Percentiles rank a stretch among this genome's conserved stretches.
Conservation (phyloP, 2,329 filamentous ascomycete species). For the Sporothrix schenckii region DNA sequence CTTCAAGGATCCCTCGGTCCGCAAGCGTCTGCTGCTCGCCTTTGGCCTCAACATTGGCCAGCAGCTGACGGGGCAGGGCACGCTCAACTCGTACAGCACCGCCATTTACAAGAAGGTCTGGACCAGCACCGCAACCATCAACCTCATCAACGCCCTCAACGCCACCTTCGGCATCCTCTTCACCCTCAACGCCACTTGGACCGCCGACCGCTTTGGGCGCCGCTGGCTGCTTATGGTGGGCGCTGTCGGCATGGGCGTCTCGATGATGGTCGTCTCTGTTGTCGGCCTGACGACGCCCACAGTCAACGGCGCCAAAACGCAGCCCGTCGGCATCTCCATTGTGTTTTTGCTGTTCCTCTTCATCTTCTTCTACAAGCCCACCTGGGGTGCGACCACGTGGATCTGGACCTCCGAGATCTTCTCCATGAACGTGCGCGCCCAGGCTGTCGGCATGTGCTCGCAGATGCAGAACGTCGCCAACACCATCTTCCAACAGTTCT, state of each 20-base stretch:
- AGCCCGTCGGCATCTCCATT: constrained; percentile 64
- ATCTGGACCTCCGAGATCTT: constrained; percentile 70
- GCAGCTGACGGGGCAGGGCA: constrained; percentile 72
- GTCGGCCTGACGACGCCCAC: constrained; percentile 53
- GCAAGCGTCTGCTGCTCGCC: constrained; percentile 67
- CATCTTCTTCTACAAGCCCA: constrained; percentile 66
- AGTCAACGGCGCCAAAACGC: constrained; percentile 54
- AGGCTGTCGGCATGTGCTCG: constrained; percentile 67
- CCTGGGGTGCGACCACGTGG: constrained; percentile 68
- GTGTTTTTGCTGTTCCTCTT: constrained; percentile 67
- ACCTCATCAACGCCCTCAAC: constrained; percentile 74
- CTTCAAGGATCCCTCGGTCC: constrained; percentile 69
- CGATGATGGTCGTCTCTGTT: constrained; percentile 67
- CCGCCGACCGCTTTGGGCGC: constrained; percentile 70
- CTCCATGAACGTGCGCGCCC: constrained; percentile 69
- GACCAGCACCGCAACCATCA: constrained; percentile 60
- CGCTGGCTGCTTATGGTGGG: constrained; percentile 71
- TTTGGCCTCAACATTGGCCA: constrained; percentile 70
- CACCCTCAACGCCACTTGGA: constrained; percentile 73
- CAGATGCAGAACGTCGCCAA: constrained; percentile 65
- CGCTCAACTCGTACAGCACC: constrained; percentile 73
- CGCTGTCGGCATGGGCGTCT: constrained; percentile 67
- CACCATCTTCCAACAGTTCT: constrained; percentile 68
- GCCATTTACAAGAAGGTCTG: constrained; percentile 74
- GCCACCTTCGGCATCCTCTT: constrained; percentile 73